A percentile compares a stretch with the other conserved stretches of the same genome.
Conservation (phyloP, 2,329 filamentous ascomycete species). For the Penicillium sp. region DNA sequence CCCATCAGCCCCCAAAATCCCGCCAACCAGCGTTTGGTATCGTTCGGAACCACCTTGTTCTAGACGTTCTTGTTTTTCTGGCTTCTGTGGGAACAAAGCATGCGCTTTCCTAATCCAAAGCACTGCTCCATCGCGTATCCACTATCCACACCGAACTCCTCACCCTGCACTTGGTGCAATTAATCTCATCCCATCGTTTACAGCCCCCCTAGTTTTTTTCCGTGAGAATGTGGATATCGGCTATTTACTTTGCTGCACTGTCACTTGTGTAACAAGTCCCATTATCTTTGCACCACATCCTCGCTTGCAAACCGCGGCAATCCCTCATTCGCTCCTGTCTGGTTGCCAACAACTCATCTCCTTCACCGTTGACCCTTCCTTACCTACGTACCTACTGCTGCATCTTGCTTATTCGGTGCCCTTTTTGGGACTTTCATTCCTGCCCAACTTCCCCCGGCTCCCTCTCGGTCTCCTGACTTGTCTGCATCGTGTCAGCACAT, state of each 20-base stretch:
- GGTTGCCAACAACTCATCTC: slow-evolving; percentile 17
- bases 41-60: slow-evolving; percentile 15
- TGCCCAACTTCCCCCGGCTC: slow-evolving; percentile 29
- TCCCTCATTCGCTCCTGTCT: slow-evolving; percentile 20
- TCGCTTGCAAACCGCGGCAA: slow-evolving; percentile 12
- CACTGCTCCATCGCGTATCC: slow-evolving; percentile 6
- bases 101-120: slow-evolving; percentile 6
- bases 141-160: slow-evolving; percentile 6
- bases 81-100: slow-evolving; percentile 21
- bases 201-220: slow-evolving; percentile 2
- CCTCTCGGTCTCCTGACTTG: slow-evolving; percentile 39
- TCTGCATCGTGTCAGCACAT: slow-evolving; percentile 29
- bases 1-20: slow-evolving; percentile 15
- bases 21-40: slow-evolving; percentile 22
- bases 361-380: slow-evolving; percentile 19
- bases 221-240: slow-evolving; percentile 37
- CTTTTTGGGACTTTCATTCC: slow-evolving; percentile 21
- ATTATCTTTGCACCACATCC: slow-evolving; percentile 30
- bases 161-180: neutral
- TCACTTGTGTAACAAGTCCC: slow-evolving; percentile 34
- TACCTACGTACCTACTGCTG: slow-evolving; percentile 8
- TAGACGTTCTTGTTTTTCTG: slow-evolving; percentile 24
- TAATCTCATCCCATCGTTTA: neutral
- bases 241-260: slow-evolving; percentile 31
- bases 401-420: slow-evolving; percentile 23